A percentile compares a stretch with the other conserved stretches of the same genome.
These are phyloP conservation scores for Stentor roeselii DNA, from an alignment of 73 alveolate species.

Conservation along the genomic window DNA sequence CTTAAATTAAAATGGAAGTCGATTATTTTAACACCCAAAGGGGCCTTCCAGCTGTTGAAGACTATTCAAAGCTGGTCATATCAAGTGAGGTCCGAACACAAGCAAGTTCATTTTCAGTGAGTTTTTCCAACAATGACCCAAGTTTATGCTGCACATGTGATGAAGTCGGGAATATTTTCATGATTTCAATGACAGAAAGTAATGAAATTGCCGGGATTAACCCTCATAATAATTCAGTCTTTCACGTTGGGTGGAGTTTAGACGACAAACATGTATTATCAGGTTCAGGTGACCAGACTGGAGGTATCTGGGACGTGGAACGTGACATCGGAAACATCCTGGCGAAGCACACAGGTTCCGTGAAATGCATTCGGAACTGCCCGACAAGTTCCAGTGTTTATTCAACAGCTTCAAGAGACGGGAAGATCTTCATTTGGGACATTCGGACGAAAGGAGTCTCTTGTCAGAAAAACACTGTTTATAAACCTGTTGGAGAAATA, in stretches of 20 bases:
- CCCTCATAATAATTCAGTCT: conserved; percentile 10
- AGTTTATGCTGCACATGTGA: not conserved
- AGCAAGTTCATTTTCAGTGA: conserved; percentile 16
- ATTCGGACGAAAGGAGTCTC: not conserved
- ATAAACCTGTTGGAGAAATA: conserved; percentile 9
- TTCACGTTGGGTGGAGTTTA: not conserved
- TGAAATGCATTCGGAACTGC: not conserved
- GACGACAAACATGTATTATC: not conserved
- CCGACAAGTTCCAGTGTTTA: not conserved
- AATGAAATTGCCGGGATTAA: not conserved
- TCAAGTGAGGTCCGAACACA: not conserved
- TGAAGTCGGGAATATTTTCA: not conserved
- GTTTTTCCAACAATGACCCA: not conserved
- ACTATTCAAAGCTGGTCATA: too few species aligned
- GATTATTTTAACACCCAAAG: too few species aligned
- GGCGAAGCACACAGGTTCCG: not conserved
- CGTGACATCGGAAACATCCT: not conserved
- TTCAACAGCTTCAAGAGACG: conserved; percentile 19
- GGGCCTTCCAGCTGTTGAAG: too few species aligned
- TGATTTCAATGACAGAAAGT: not conserved
- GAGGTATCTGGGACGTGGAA: conserved; percentile 3
- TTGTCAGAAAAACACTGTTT: not conserved
- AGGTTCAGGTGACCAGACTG: not conserved
- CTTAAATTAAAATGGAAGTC: too few species aligned
- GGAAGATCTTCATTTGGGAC: not conserved